phyloP scores from a whole-genome alignment of 2,329 filamentous ascomycete genomes.

The Hirsutella minnesotensis region DNA sequence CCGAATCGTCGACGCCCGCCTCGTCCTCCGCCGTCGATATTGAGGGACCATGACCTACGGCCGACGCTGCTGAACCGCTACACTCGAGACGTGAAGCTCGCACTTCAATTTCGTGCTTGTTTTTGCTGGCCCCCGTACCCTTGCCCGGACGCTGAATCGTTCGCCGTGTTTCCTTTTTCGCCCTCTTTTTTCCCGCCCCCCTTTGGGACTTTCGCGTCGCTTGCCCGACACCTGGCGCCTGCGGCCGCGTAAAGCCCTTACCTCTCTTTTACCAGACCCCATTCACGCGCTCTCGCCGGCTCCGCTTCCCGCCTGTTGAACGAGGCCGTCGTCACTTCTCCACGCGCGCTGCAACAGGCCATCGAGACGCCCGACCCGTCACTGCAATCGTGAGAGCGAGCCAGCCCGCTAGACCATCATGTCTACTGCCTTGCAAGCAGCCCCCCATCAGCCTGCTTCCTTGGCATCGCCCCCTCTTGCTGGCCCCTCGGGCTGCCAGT shows the following conservation, averaged over 20 bases:
- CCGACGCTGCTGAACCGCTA: constrained; percentile 25
- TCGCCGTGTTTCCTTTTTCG: background rate
- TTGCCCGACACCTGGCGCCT: background rate
- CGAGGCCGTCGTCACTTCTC: background rate
- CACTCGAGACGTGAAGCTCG: constrained; percentile 10
- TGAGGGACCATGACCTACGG: constrained; percentile 29
- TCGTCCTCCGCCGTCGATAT: constrained; percentile 20
- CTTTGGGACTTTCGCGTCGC: background rate
- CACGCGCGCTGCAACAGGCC: background rate
- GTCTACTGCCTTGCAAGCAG: constrained; percentile 49
- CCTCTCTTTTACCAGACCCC: background rate
- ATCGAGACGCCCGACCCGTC: background rate
- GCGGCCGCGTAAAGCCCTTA: background rate
- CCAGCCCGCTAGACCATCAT: constrained; percentile 10
- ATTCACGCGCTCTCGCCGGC: background rate
- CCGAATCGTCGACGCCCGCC: constrained; percentile 12
- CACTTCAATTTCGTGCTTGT: constrained; percentile 2
- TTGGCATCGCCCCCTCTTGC: constrained; percentile 37
- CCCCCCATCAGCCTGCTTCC: constrained; percentile 41
- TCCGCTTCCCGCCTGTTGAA: background rate
- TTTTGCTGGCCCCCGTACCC: background rate
- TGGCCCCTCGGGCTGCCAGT: constrained; percentile 37
- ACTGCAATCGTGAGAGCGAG: background rate
- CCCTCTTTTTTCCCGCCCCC: background rate
- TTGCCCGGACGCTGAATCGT: background rate